Percentiles rank a stretch among this genome's conserved stretches.
phyloP scores from a whole-genome alignment of 148 eudicot species.

The Persicaria maculosa region DNA sequence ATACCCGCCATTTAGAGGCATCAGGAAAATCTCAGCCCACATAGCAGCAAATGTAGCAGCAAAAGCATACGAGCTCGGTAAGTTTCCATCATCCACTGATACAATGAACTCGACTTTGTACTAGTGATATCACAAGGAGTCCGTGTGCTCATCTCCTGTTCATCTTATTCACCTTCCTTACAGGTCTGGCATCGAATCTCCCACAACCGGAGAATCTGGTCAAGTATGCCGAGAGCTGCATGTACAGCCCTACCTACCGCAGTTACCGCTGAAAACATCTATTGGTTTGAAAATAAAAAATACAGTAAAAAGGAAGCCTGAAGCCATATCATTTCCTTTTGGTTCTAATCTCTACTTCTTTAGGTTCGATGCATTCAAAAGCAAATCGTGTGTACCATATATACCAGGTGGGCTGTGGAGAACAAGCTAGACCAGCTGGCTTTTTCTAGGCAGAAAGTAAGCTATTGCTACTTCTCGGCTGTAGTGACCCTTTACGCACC shows the following conservation, averaged over 20 bases:
- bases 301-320: too few species aligned
- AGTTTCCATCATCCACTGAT: slow-evolving; percentile 12
- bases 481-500: too few species aligned
- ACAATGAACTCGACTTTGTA: not conserved
- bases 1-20: slow-evolving; percentile 85
- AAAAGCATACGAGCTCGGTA: slow-evolving; percentile 93
- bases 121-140: too few species aligned
- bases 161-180: not conserved
- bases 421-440: too few species aligned
- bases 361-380: too few species aligned
- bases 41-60: slow-evolving; percentile 94
- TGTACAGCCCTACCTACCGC: slow-evolving; percentile 68
- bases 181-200: slow-evolving; percentile 71
- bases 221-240: slow-evolving; percentile 64
- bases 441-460: too few species aligned
- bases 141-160: not conserved
- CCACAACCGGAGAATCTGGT: slow-evolving; percentile 60
- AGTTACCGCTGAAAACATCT: slow-evolving; percentile 24
- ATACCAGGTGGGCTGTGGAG: too few species aligned
- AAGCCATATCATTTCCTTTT: not conserved
- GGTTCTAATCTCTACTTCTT: too few species aligned
- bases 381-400: too few species aligned
- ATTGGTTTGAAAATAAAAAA: not conserved
- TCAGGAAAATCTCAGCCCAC: slow-evolving; percentile 91
- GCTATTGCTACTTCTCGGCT: too few species aligned